These are phyloP conservation scores for Aspergillus texensis DNA, from an alignment of 2,329 filamentous ascomycete species.

Conservation along the genomic window DNA sequence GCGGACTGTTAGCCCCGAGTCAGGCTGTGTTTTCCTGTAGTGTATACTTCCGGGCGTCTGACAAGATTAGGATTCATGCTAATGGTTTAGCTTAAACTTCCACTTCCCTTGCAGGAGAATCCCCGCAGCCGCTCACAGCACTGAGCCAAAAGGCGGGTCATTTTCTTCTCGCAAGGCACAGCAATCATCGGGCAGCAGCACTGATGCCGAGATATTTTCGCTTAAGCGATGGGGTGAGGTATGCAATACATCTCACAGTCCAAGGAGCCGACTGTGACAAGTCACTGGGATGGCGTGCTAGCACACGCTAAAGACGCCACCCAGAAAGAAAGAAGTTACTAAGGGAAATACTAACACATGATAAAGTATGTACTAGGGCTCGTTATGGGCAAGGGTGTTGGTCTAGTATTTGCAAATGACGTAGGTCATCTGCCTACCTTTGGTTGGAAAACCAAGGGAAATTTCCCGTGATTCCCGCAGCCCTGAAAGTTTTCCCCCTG, in stretches of 20 bases:
- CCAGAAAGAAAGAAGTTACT: background rate
- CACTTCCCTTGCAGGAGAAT: background rate
- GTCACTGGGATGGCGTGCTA: constrained; percentile 2
- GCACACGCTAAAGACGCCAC: constrained; percentile 1
- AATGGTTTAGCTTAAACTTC: constrained; percentile 1
- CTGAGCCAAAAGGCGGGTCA: background rate
- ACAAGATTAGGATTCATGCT: constrained; percentile 3
- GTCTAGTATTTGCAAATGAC: background rate
- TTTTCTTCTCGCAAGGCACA: background rate
- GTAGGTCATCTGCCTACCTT: background rate
- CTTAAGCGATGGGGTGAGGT: background rate
- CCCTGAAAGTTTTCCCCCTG: background rate
- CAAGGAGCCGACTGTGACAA: background rate
- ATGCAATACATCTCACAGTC: background rate
- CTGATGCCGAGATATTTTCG: background rate
- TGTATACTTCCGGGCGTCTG: background rate
- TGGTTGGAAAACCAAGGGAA: background rate
- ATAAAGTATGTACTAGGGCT: background rate
- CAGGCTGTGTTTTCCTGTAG: background rate
- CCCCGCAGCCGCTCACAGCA: background rate
- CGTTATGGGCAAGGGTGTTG: background rate
- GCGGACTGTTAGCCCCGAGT: background rate
- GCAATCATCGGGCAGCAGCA: constrained; percentile 1
- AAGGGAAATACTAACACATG: background rate
- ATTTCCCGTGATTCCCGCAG: background rate